Conservation (phyloP, 805 yeast species). For the Kodamaea neixiangensis region DNA sequence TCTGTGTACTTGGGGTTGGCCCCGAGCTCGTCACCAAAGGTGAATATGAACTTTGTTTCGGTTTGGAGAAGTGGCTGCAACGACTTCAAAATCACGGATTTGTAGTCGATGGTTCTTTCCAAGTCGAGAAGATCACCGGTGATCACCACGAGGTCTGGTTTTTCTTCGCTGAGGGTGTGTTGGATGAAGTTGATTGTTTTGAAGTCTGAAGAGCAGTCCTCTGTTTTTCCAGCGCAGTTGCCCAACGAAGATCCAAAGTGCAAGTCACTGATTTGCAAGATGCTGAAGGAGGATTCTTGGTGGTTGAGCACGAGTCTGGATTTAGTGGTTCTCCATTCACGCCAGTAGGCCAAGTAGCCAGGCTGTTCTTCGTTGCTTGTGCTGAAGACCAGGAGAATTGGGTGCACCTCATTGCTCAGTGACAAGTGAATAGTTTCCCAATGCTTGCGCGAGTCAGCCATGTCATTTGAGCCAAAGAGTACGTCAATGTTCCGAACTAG, state of each 20-base stretch:
- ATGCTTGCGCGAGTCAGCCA: constrained; percentile 27
- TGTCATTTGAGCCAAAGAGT: constrained; percentile 32
- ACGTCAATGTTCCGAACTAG: constrained; percentile 29
- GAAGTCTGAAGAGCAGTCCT: constrained; percentile 29
- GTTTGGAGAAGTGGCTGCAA: constrained; percentile 34
- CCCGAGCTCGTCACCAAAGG: constrained; percentile 35
- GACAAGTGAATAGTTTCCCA: constrained; percentile 17
- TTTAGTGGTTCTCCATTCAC: constrained; percentile 3
- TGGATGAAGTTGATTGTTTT: constrained; percentile 34
- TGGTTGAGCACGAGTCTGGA: constrained; percentile 9
- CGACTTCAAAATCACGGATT: constrained; percentile 32
- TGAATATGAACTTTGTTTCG: constrained; percentile 34
- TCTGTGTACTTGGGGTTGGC: not conserved
- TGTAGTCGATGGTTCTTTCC: constrained; percentile 26
- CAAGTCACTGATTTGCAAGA: constrained; percentile 41
- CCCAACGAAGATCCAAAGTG: constrained; percentile 39
- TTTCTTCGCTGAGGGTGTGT: constrained; percentile 26
- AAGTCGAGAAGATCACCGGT: constrained; percentile 43
- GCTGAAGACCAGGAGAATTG: constrained; percentile 21
- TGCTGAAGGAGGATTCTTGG: constrained; percentile 24
- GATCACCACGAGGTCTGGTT: constrained; percentile 37
- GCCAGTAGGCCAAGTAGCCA: constrained; percentile 6
- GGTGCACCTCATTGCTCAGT: constrained; percentile 8
- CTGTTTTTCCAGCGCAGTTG: constrained; percentile 17
- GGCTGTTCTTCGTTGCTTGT: constrained; percentile 13